Percentiles rank a stretch among this genome's conserved stretches.
Evolutionary conservation across 2,329 filamentous ascomycete species (phyloP).

Genomic region (Cercospora sp.): DNA sequence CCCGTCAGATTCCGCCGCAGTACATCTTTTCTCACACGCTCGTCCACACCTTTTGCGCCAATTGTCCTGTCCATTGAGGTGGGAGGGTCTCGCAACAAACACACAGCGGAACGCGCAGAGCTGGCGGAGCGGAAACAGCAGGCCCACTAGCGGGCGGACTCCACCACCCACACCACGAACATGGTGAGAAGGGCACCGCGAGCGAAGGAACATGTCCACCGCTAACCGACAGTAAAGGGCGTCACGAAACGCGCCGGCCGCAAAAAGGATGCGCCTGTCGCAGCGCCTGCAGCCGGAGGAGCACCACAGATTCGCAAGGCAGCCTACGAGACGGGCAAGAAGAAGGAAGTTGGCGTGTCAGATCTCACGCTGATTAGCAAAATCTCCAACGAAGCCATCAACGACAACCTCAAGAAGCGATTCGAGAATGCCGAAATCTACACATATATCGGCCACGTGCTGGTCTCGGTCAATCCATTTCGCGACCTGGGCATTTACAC

Average conservation of each 20-base stretch:
- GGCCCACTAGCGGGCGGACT: conserved; percentile 12
- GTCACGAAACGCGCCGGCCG: conserved; percentile 60
- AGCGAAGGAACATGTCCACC: not conserved
- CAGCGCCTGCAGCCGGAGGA: conserved; percentile 42
- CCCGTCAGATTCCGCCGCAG: conserved; percentile 6
- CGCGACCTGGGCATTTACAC: conserved; percentile 95
- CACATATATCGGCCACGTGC: conserved; percentile 98
- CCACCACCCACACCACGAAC: not conserved
- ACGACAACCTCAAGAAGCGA: conserved; percentile 96
- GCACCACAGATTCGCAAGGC: conserved; percentile 85
- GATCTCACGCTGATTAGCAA: conserved; percentile 97
- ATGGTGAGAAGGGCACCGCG: conserved; percentile 1
- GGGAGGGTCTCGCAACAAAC: not conserved
- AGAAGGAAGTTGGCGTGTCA: conserved; percentile 98
- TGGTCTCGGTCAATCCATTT: conserved; percentile 99
- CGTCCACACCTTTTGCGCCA: not conserved
- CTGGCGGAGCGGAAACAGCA: conserved; percentile 12
- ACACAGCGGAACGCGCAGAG: not conserved
- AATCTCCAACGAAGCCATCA: conserved; percentile 98
- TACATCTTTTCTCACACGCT: not conserved
- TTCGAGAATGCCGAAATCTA: conserved; percentile 98
- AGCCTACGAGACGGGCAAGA: conserved; percentile 92
- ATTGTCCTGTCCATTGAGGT: conserved; percentile 1
- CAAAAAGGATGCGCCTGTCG: conserved; percentile 53
- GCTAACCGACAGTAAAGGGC: conserved; percentile 41